Evolutionary conservation across 1,284 basidiomycete genomes (phyloP), one percentile per base, ranked within the genome.

Genomic region (Melampsora americana): DNA sequence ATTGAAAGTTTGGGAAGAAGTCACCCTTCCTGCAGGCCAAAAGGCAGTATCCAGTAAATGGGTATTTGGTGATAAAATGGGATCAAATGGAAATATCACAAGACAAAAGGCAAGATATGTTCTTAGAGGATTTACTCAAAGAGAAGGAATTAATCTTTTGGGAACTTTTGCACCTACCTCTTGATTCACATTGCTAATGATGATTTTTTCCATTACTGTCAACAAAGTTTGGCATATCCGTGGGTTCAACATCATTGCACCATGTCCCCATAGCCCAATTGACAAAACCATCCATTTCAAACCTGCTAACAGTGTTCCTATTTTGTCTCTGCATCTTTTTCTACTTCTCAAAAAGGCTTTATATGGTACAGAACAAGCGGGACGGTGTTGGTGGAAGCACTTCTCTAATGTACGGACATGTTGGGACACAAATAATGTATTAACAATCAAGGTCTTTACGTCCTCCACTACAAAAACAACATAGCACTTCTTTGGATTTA

Each of bases 31-130:
- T 16, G 26, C 23, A 32, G 32, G 30, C 14, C 26, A 61, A 20
- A 16, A 16, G 4, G 12, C n/a, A 5, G 12, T 65, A 7, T 18
- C 16, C 1, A 39, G 32, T 30, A 72, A 48, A 48, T 72, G 69
- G 69, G 61, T 72, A 14, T 72, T 72, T 30, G 61, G 35, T 20
- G 48, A 32, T 1, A 72, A 72, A 35, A 30, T 48, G 26, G 60
- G 64, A 20, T 39, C 35, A 32, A 44, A 44, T 53, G 69, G 69
- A 5, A 32, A 65, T 35, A 20, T 72, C 11, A 42, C 28, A n/a
- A 65, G 64, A 61, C 53, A 44, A 23, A 72, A 72, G 30, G 69
- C 61, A 28, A 14, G 69, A 32, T 30, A 46, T 14, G 35, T 62
- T 30, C 28, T 65, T 30, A 11, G 61, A 23, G 69, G 69, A 32